A percentile compares a stretch with the other conserved stretches of the same genome.
phyloP scores from a whole-genome alignment of 108 stramenopile species.

The Pseudonitzschia multiseries region DNA sequence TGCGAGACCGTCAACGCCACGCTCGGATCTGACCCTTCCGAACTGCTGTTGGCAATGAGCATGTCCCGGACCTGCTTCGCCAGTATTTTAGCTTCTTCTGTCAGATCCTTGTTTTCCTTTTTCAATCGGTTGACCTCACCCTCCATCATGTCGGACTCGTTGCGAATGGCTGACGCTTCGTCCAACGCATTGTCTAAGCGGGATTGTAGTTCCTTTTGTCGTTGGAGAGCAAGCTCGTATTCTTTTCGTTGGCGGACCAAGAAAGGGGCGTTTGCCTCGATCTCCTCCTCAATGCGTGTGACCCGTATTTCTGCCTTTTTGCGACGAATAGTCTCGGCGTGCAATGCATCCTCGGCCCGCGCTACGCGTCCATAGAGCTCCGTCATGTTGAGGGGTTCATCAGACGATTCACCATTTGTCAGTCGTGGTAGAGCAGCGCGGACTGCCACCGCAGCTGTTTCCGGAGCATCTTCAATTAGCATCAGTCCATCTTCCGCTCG shows the following conservation, averaged over 20 bases:
- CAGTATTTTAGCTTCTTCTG: slow-evolving; percentile 66
- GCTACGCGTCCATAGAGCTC: slow-evolving; percentile 72
- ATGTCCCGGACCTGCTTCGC: slow-evolving; percentile 85
- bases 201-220: slow-evolving; percentile 57
- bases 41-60: slow-evolving; percentile 38
- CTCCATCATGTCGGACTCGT: slow-evolving; percentile 59
- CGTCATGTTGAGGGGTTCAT: slow-evolving; percentile 53
- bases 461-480: slow-evolving; percentile 14
- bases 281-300: slow-evolving; percentile 67
- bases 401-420: slow-evolving; percentile 14
- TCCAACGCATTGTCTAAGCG: slow-evolving; percentile 62
- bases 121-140: slow-evolving; percentile 45
- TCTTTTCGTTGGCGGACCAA: slow-evolving; percentile 78
- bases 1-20: slow-evolving; percentile 39
- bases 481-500: slow-evolving; percentile 41
- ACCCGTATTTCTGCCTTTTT: slow-evolving; percentile 61
- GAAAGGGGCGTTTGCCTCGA: slow-evolving; percentile 66
- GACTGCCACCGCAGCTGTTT: slow-evolving; percentile 23
- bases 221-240: slow-evolving; percentile 72
- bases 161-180: slow-evolving; percentile 55
- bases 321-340: slow-evolving; percentile 47
- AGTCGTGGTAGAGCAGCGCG: not conserved
- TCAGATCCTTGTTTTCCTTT: slow-evolving; percentile 42
- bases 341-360: slow-evolving; percentile 67
- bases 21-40: slow-evolving; percentile 1